phyloP scores from a whole-genome alignment of 2,329 filamentous ascomycete genomes.

The Fusarium scirpi region DNA sequence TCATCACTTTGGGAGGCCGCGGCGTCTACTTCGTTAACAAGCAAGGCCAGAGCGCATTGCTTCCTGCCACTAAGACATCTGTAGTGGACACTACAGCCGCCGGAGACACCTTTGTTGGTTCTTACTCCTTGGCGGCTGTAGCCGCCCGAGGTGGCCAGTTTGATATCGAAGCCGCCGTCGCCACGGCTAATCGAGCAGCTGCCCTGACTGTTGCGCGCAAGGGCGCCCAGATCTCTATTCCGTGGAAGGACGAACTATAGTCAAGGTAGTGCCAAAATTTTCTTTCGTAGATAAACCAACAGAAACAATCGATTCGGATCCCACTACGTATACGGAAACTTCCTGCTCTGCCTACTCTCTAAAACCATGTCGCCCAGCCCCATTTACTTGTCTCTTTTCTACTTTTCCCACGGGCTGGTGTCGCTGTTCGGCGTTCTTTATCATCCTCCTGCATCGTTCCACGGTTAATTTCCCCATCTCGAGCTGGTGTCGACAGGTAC shows the following conservation, averaged over 20 bases:
- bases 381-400: conserved; percentile 48
- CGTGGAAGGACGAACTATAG: conserved; percentile 58
- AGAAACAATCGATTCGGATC: conserved; percentile 24
- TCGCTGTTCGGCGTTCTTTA: conserved; percentile 6
- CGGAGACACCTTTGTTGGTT: conserved; percentile 93
- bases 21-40: conserved; percentile 76
- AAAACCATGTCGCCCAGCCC: conserved; percentile 51
- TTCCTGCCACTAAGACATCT: conserved; percentile 74
- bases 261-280: conserved; percentile 35
- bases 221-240: conserved; percentile 59
- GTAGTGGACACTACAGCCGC: conserved; percentile 96
- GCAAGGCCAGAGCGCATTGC: conserved; percentile 57
- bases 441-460: conserved; percentile 19
- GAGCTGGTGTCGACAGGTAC: conserved; percentile 26
- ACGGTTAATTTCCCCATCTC: conserved; percentile 19
- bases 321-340: conserved; percentile 10
- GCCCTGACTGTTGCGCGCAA: conserved; percentile 57
- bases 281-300: conserved; percentile 36
- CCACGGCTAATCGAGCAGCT: conserved; percentile 64
- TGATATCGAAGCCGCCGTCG: conserved; percentile 67
- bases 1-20: conserved; percentile 85
- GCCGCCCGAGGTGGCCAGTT: conserved; percentile 55
- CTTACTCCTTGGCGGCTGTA: conserved; percentile 81
- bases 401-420: conserved; percentile 17
- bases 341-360: conserved; percentile 22